Evolutionary conservation across 805 yeast genomes (phyloP).

Genomic region (Komagataella ulmi): DNA sequence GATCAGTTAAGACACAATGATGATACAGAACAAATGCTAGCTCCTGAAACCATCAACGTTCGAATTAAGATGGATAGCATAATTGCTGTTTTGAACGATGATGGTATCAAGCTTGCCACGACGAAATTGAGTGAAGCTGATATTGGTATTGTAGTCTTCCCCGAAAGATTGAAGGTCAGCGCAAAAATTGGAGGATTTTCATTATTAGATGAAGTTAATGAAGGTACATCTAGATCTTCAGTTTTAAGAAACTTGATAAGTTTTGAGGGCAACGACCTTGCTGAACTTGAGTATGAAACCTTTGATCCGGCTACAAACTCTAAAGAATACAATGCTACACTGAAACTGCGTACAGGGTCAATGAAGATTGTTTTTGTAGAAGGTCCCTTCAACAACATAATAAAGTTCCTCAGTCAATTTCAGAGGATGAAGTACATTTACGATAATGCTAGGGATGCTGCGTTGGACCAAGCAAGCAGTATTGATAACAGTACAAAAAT

Average conservation of each 20-base stretch:
- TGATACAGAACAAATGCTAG: conserved; percentile 35
- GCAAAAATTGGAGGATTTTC: conserved; percentile 71
- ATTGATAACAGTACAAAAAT: conserved; percentile 45
- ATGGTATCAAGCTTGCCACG: conserved; percentile 71
- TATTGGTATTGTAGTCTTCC: conserved; percentile 49
- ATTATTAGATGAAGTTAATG: conserved; percentile 62
- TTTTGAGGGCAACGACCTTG: conserved; percentile 68
- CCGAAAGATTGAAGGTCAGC: conserved; percentile 62
- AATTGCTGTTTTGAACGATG: conserved; percentile 67
- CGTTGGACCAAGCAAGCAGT: conserved; percentile 64
- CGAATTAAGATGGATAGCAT: conserved; percentile 60
- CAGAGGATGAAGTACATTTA: conserved; percentile 80
- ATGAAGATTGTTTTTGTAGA: conserved; percentile 70
- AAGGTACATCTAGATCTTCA: conserved; percentile 46
- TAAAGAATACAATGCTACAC: conserved; percentile 36
- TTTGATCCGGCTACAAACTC: conserved; percentile 42
- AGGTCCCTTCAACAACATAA: conserved; percentile 57
- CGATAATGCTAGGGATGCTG: conserved; percentile 81
- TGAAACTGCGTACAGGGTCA: conserved; percentile 64
- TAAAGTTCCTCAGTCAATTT: conserved; percentile 59
- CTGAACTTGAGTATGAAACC: conserved; percentile 77
- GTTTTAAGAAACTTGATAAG: conserved; percentile 51
- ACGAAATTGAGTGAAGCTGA: conserved; percentile 62
- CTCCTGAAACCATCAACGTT: conserved; percentile 68
- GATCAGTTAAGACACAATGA: conserved; percentile 60